phyloP scores from a whole-genome alignment of 371 early-diverging fungal genomes.

The Mortierella sp. region DNA sequence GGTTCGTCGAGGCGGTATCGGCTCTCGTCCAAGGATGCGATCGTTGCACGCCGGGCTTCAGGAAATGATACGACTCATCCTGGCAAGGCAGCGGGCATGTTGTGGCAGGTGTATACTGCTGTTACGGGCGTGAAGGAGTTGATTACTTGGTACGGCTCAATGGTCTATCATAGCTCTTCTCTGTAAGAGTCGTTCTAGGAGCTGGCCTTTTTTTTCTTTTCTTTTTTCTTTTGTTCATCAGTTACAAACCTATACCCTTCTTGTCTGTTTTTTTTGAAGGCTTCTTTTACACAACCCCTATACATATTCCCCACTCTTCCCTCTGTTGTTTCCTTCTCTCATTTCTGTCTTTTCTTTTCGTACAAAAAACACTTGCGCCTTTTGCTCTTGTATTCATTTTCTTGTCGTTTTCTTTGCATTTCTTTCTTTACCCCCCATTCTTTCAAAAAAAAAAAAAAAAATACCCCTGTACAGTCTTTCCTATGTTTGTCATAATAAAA shows the following conservation, averaged over 20 bases:
- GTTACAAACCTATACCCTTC: conserved; percentile 2
- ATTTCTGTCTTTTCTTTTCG: neutral
- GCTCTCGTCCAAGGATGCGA: conserved; percentile 28
- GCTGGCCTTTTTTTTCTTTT: no score
- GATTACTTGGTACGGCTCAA: conserved; percentile 55
- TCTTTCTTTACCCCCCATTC: neutral
- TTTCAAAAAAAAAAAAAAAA: neutral
- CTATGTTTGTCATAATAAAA: neutral
- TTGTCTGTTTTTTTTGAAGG: neutral
- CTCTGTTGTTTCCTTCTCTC: neutral
- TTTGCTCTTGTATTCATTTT: neutral
- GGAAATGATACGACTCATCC: conserved; percentile 17
- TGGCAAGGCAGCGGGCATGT: conserved; percentile 7
- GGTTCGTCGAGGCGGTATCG: neutral
- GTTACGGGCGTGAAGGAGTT: conserved; percentile 50
- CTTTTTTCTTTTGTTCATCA: neutral
- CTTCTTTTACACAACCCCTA: neutral
- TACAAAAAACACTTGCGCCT: neutral
- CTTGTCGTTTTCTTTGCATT: neutral
- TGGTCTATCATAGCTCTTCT: conserved; percentile 57
- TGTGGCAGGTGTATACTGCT: conserved; percentile 55
- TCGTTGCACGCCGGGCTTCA: conserved; percentile 21
- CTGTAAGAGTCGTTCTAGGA: conserved; percentile 10
- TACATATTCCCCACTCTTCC: neutral
- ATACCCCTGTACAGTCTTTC: neutral